Percentiles rank a stretch among this genome's conserved stretches.
Conservation (phyloP, 176 grass and related monocot species). For the Lolium multiflorum region DNA sequence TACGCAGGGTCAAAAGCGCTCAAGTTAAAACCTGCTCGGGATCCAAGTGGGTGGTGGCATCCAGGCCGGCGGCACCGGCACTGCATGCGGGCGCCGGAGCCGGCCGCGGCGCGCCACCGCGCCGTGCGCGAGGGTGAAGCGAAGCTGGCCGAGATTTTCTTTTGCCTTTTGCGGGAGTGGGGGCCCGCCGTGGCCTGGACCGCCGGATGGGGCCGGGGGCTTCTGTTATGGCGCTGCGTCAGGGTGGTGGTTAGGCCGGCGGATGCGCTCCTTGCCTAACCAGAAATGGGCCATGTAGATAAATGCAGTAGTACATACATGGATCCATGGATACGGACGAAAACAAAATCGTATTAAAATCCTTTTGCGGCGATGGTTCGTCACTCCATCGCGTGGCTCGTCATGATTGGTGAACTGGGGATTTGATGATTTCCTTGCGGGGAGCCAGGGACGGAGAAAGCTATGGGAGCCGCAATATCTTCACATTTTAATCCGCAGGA, state of each 20-base stretch:
- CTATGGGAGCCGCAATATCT: not conserved
- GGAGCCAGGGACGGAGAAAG: not conserved
- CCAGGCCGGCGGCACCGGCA: not conserved
- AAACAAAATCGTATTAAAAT: not conserved
- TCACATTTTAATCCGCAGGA: not conserved
- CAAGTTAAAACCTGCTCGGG: slow-evolving; percentile 16
- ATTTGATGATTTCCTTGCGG: not conserved
- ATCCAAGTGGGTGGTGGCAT: slow-evolving; percentile 24
- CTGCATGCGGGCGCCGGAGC: not conserved
- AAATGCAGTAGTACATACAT: not conserved
- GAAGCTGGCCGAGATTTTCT: not conserved
- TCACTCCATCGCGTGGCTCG: not conserved
- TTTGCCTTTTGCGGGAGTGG: not conserved
- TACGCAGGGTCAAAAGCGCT: slow-evolving; percentile 43
- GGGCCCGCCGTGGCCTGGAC: not conserved
- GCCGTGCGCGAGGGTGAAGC: not conserved
- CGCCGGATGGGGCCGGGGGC: not conserved
- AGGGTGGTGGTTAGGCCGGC: slow-evolving; percentile 32
- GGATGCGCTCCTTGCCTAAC: slow-evolving; percentile 32
- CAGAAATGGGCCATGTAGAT: not conserved
- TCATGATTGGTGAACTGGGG: slow-evolving; percentile 18
- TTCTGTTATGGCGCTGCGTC: slow-evolving; percentile 36
- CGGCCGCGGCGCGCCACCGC: not conserved
- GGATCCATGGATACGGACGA: not conserved
- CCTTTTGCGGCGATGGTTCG: not conserved